A percentile compares a stretch with the other conserved stretches of the same genome.
Conservation (phyloP, 768 basidiomycete species). For the Phylloporus rhodoxanthus region DNA sequence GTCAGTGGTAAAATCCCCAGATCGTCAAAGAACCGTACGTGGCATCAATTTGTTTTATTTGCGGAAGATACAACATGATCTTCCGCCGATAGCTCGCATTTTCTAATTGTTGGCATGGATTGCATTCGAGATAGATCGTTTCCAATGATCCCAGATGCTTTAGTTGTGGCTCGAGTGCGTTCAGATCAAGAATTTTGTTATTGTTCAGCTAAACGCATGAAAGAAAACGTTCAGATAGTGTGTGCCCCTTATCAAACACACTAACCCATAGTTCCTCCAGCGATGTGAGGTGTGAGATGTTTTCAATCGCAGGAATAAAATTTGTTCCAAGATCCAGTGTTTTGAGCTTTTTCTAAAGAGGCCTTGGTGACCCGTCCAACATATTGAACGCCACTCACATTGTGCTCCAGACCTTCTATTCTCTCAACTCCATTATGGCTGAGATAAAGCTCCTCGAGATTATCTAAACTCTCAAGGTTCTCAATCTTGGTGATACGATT, state of each 20-base stretch:
- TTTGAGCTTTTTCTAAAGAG: slow-evolving; percentile 53
- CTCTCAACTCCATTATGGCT: slow-evolving; percentile 87
- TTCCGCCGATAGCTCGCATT: slow-evolving; percentile 80
- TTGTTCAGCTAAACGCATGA: slow-evolving; percentile 66
- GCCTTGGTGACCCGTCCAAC: background rate
- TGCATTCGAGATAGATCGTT: slow-evolving; percentile 93
- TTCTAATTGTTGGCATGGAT: slow-evolving; percentile 82
- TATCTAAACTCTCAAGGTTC: slow-evolving; percentile 62
- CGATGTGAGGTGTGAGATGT: slow-evolving; percentile 64
- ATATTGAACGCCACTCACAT: slow-evolving; percentile 44
- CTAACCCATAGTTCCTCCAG: slow-evolving; percentile 95
- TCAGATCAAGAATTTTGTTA: slow-evolving; percentile 74
- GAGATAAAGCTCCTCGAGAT: slow-evolving; percentile 85
- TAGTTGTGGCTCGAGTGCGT: slow-evolving; percentile 62
- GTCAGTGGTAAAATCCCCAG: slow-evolving; percentile 1
- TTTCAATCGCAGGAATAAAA: slow-evolving; percentile 72
- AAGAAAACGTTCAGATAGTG: background rate
- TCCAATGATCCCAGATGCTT: slow-evolving; percentile 54
- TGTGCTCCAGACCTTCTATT: slow-evolving; percentile 80
- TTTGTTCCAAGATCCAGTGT: slow-evolving; percentile 89
- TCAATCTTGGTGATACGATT: slow-evolving; percentile 90
- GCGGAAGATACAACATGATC: slow-evolving; percentile 81
- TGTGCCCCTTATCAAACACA: background rate
- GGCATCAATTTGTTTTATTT: slow-evolving; percentile 91
- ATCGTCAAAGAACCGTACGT: slow-evolving; percentile 55